phyloP scores from a whole-genome alignment of 2,329 filamentous ascomycete genomes.

The Colletotrichum endophyticum region DNA sequence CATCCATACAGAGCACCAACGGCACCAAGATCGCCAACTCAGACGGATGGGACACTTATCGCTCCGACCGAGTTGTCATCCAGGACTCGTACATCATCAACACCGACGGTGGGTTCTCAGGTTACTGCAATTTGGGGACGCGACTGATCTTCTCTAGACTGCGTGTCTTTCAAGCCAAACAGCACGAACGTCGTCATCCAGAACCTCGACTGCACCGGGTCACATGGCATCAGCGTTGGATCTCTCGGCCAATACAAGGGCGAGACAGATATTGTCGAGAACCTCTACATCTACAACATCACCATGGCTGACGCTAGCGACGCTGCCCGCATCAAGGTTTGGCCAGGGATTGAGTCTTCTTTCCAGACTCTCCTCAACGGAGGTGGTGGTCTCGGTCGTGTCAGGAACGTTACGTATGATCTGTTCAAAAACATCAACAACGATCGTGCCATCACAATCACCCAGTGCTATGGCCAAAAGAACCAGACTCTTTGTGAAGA shows the following conservation, averaged over 20 bases:
- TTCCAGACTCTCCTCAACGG: slow-evolving; percentile 64
- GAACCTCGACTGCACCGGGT: slow-evolving; percentile 70
- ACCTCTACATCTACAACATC: slow-evolving; percentile 67
- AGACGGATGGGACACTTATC: slow-evolving; percentile 56
- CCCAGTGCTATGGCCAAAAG: slow-evolving; percentile 61
- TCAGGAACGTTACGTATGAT: slow-evolving; percentile 68
- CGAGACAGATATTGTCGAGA: slow-evolving; percentile 70
- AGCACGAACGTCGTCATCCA: slow-evolving; percentile 72
- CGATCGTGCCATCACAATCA: slow-evolving; percentile 65
- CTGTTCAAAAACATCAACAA: slow-evolving; percentile 61
- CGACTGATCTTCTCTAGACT: slow-evolving; percentile 42
- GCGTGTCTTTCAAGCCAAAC: slow-evolving; percentile 78
- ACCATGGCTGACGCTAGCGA: slow-evolving; percentile 65
- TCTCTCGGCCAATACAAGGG: slow-evolving; percentile 71
- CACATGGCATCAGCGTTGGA: slow-evolving; percentile 76
- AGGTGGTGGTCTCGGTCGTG: slow-evolving; percentile 59
- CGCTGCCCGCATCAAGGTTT: slow-evolving; percentile 75
- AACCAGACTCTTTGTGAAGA: slow-evolving; percentile 37
- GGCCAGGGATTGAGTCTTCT: slow-evolving; percentile 57
- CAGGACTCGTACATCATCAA: slow-evolving; percentile 70
- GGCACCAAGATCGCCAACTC: slow-evolving; percentile 70
- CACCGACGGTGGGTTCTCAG: slow-evolving; percentile 50
- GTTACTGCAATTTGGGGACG: too few species aligned
- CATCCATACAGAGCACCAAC: slow-evolving; percentile 49
- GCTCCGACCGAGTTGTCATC: slow-evolving; percentile 67